Percentiles rank a stretch among this genome's conserved stretches.
Evolutionary conservation across 78 protist genomes (phyloP).

Genomic region (Diacronema lutheri): DNA sequence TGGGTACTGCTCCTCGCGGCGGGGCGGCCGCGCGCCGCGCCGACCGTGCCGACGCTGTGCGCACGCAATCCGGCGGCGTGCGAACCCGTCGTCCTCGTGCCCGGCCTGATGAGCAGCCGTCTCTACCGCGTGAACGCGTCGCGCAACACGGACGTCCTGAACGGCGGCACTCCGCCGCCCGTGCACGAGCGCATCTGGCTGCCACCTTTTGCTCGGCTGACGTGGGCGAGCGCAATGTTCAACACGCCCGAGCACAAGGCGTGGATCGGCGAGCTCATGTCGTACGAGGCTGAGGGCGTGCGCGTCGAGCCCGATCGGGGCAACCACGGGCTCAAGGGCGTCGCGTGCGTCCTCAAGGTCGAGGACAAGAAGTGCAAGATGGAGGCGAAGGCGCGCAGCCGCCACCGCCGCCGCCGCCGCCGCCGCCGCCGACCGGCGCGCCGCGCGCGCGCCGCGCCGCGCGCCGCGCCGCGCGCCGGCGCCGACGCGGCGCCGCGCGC

Average conservation of each 20-base stretch:
- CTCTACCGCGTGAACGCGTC: neutral
- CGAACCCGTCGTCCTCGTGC: neutral
- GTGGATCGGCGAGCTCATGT: neutral
- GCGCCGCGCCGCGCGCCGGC: no score
- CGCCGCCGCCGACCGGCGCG: no score
- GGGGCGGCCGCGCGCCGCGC: no score
- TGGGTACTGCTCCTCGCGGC: no score
- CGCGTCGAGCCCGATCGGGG: neutral
- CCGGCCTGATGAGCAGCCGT: neutral
- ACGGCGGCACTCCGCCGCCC: neutral
- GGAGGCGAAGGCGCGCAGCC: conserved; percentile 3
- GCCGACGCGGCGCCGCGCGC: no score
- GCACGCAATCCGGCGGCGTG: neutral
- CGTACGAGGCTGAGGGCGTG: neutral
- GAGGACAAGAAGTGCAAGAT: neutral
- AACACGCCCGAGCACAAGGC: neutral
- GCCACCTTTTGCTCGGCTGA: neutral
- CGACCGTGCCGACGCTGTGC: no score
- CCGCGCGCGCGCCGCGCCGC: no score
- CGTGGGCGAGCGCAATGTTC: neutral
- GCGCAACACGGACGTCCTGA: neutral
- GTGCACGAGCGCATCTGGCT: neutral
- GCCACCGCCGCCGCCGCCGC: no score
- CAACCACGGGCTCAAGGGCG: neutral
- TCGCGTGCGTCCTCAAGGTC: conserved; percentile 14